phyloP scores from a whole-genome alignment of 1,284 basidiomycete genomes.

The Apiotrichum akiyoshidainum region DNA sequence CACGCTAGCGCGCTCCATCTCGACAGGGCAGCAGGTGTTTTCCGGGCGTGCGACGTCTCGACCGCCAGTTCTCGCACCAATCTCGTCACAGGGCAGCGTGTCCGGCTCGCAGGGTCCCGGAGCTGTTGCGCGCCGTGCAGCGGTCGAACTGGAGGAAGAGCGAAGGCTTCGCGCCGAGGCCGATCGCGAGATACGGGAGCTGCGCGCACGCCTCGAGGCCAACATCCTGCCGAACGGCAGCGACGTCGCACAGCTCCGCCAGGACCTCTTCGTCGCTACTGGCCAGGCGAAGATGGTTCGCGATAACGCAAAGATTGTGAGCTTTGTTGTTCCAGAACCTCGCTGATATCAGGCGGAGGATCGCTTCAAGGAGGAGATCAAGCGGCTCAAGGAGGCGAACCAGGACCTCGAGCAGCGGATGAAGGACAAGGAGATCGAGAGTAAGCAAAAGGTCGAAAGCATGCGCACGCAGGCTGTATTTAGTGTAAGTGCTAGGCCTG shows the following conservation, averaged over 20 bases:
- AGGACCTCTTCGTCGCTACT: slow-evolving; percentile 33
- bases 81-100: slow-evolving; percentile 30
- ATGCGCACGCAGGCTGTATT: slow-evolving; percentile 45
- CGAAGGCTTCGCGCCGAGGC: slow-evolving; percentile 23
- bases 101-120: slow-evolving; percentile 30
- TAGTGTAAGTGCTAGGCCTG: slow-evolving; percentile 25
- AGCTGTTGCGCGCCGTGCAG: slow-evolving; percentile 27
- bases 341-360: slow-evolving; percentile 12
- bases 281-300: slow-evolving; percentile 37
- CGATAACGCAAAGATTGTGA: slow-evolving; percentile 32
- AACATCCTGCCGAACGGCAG: slow-evolving; percentile 1
- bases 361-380: slow-evolving; percentile 23
- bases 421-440: slow-evolving; percentile 31
- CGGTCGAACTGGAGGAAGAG: slow-evolving; percentile 37
- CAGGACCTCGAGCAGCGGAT: slow-evolving; percentile 34
- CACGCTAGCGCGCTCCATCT: slow-evolving; percentile 32
- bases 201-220: slow-evolving; percentile 7
- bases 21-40: slow-evolving; percentile 31
- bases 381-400: slow-evolving; percentile 19
- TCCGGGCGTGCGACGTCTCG: too few species aligned
- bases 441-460: slow-evolving; percentile 46
- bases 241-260: slow-evolving; percentile 19
- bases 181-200: slow-evolving; percentile 10
- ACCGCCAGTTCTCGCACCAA: slow-evolving; percentile 16
- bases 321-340: slow-evolving; percentile 2